These are phyloP conservation scores for Camillea tinctor DNA, from an alignment of 2,329 filamentous ascomycete species.

Conservation along the genomic window DNA sequence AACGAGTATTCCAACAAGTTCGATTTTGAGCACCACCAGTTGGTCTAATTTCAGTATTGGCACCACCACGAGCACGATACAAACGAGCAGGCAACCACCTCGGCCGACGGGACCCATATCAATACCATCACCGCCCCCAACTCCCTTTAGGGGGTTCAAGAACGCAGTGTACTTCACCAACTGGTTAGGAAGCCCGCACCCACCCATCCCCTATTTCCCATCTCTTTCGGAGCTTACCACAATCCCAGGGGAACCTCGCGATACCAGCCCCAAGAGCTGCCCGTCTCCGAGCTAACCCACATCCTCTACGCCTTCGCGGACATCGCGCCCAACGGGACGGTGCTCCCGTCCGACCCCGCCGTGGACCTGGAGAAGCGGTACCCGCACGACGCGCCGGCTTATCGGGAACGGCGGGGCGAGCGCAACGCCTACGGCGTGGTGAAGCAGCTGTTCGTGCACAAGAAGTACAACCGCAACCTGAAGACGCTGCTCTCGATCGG, in stretches of 20 bases:
- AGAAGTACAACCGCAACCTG: conserved; percentile 72
- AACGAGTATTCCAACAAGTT: conserved; percentile 5
- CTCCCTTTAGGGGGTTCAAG: conserved; percentile 27
- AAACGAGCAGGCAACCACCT: conserved; percentile 12
- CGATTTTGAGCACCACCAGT: conserved; percentile 4
- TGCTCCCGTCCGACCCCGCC: conserved; percentile 59
- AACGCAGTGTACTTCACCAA: conserved; percentile 56
- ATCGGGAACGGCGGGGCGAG: conserved; percentile 35
- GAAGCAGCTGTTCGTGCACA: conserved; percentile 74
- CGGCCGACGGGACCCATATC: conserved; percentile 17
- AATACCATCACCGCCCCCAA: conserved; percentile 14
- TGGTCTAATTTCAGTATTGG: conserved; percentile 4
- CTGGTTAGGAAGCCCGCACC: conserved; percentile 40
- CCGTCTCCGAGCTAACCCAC: conserved; percentile 68
- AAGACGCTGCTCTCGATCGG: conserved; percentile 82
- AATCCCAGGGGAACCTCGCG: conserved; percentile 39
- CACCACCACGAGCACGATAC: conserved; percentile 12
- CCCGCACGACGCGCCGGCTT: conserved; percentile 61
- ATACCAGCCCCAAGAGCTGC: conserved; percentile 66
- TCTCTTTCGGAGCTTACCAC: neutral
- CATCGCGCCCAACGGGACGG: conserved; percentile 44
- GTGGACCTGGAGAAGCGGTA: conserved; percentile 70
- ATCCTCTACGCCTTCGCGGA: conserved; percentile 62
- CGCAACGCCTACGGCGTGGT: conserved; percentile 72
- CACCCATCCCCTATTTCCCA: neutral